Percentiles rank a stretch among this genome's conserved stretches.
Conservation (phyloP, 805 yeast genomes). For the Saccharomycopsis synnaedendra region DNA sequence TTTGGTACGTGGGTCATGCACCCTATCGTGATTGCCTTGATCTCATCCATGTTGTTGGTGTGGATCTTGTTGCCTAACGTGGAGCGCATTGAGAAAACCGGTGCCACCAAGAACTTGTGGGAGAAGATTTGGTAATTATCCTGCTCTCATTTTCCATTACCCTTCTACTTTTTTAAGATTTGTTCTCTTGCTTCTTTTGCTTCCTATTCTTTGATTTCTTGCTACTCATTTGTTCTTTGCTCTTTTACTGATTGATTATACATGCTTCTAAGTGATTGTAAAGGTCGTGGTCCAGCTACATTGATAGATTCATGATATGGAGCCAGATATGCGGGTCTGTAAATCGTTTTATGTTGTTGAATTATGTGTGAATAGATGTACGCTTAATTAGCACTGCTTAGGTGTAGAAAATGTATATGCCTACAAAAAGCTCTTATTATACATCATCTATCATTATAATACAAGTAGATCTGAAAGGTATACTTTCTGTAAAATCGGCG, state of each 20-base stretch:
- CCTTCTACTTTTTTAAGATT: background rate
- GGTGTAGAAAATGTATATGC: too few species aligned
- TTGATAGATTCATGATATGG: too few species aligned
- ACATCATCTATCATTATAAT: too few species aligned
- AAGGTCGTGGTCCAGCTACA: too few species aligned
- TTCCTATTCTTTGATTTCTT: background rate
- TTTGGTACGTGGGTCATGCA: slow-evolving; percentile 38
- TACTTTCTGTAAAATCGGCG: too few species aligned
- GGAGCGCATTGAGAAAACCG: slow-evolving; percentile 21
- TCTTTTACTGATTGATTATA: background rate
- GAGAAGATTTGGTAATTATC: slow-evolving; percentile 18
- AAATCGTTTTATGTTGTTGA: too few species aligned
- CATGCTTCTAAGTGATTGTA: too few species aligned
- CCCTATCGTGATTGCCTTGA: slow-evolving; percentile 33
- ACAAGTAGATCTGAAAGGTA: too few species aligned
- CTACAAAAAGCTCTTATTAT: too few species aligned
- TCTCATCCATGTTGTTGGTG: slow-evolving; percentile 23
- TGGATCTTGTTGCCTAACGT: slow-evolving; percentile 37
- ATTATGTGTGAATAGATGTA: too few species aligned
- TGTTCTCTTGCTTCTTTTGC: background rate
- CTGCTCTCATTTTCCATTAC: background rate
- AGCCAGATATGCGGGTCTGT: too few species aligned
- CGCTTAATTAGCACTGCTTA: too few species aligned
- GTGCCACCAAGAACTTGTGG: slow-evolving; percentile 18
- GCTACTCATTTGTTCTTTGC: background rate